Conservation (phyloP, 352 stramenopile species). For the Phytophthora cactorum region DNA sequence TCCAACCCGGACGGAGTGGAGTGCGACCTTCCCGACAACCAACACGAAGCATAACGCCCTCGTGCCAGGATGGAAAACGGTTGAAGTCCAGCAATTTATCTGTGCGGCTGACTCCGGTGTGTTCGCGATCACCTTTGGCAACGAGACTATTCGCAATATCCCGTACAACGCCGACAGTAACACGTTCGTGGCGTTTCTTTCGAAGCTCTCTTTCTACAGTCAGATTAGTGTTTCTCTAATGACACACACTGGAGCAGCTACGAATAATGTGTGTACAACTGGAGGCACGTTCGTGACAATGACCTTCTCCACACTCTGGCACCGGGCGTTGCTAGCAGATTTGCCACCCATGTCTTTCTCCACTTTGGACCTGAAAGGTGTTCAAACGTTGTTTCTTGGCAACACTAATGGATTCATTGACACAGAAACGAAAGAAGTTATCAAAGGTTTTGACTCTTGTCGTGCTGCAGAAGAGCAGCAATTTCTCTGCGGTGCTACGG, state of each 20-base stretch:
- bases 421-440: conserved; percentile 62
- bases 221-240: conserved; percentile 55
- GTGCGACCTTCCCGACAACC: conserved; percentile 50
- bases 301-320: conserved; percentile 58
- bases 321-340: conserved; percentile 60
- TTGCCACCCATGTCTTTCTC: conserved; percentile 69
- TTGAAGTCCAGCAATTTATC: conserved; percentile 84
- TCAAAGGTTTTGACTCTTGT: conserved; percentile 79
- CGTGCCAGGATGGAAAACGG: conserved; percentile 54
- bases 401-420: conserved; percentile 67
- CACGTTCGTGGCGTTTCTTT: conserved; percentile 52
- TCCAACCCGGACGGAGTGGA: conserved; percentile 51
- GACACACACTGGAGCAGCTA: conserved; percentile 22
- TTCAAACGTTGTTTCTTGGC: conserved; percentile 52
- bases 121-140: conserved; percentile 66
- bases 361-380: conserved; percentile 55
- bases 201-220: conserved; percentile 53
- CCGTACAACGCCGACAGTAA: conserved; percentile 65
- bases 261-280: conserved; percentile 55
- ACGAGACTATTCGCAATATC: conserved; percentile 60
- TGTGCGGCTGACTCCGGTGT: conserved; percentile 66
- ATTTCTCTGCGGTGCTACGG: conserved; percentile 67
- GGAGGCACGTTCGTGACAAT: conserved; percentile 67
- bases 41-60: conserved; percentile 63
- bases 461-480: conserved; percentile 65